Percentiles rank a stretch among this genome's conserved stretches.
These are phyloP conservation scores for Collybia sordida DNA, from an alignment of 768 basidiomycete genomes.

Conservation along the genomic window DNA sequence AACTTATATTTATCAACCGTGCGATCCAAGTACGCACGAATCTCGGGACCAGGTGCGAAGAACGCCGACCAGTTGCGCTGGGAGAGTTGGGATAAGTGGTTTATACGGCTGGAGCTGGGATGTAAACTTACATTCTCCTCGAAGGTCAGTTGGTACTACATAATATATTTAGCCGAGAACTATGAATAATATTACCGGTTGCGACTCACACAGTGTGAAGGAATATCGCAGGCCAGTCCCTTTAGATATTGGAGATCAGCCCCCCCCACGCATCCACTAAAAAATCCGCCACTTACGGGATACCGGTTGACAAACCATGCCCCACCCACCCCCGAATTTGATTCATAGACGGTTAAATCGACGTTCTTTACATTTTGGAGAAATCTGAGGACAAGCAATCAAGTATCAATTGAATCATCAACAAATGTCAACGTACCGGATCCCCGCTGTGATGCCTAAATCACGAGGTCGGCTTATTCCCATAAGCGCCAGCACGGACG, in stretches of 20 bases:
- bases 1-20: slow-evolving; percentile 60
- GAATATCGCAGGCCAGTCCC: slow-evolving; percentile 64
- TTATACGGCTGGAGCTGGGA: not conserved
- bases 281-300: slow-evolving; percentile 34
- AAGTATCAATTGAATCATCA: not conserved
- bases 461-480: not conserved
- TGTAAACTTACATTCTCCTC: slow-evolving; percentile 41
- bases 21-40: slow-evolving; percentile 50
- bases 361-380: slow-evolving; percentile 53
- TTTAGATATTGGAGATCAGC: slow-evolving; percentile 14
- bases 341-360: slow-evolving; percentile 58
- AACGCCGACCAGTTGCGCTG: slow-evolving; percentile 62
- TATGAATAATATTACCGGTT: slow-evolving; percentile 4
- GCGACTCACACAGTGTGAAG: slow-evolving; percentile 47
- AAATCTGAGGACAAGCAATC: slow-evolving; percentile 32
- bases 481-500: not conserved
- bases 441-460: slow-evolving; percentile 52
- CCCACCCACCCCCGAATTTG: slow-evolving; percentile 58
- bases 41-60: slow-evolving; percentile 61
- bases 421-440: slow-evolving; percentile 34
- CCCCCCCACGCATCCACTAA: not conserved
- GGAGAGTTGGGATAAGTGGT: not conserved
- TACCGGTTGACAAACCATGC: slow-evolving; percentile 61
- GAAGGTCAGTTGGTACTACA: slow-evolving; percentile 59
- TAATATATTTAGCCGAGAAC: not conserved